phyloP scores from a whole-genome alignment of 495 filamentous ascomycete species.

The Pyrenula massariospora region DNA sequence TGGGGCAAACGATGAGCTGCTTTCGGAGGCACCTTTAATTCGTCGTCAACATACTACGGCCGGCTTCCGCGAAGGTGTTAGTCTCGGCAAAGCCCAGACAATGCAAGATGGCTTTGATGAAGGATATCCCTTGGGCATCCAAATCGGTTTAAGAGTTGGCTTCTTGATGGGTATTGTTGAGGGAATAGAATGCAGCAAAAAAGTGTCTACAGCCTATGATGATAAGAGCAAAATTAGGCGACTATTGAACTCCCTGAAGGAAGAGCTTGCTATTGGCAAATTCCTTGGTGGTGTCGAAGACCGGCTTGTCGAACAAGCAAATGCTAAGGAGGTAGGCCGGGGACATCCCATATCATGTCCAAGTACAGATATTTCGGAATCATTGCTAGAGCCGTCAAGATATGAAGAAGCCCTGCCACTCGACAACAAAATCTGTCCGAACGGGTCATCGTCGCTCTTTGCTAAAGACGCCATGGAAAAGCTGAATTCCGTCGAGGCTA shows the following conservation, averaged over 20 bases:
- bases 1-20: slow-evolving; percentile 2
- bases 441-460: too few species aligned
- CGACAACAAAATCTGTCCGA: too few species aligned
- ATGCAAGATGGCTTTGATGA: slow-evolving; percentile 84
- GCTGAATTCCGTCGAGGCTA: too few species aligned
- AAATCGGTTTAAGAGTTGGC: slow-evolving; percentile 60
- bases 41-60: slow-evolving; percentile 63
- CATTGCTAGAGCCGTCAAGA: too few species aligned
- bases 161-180: slow-evolving; percentile 61
- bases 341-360: too few species aligned
- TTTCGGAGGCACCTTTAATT: slow-evolving; percentile 65
- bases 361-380: too few species aligned
- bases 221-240: not conserved
- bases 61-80: slow-evolving; percentile 86
- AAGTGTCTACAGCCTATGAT: not conserved
- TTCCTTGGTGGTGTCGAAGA: not conserved
- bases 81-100: slow-evolving; percentile 51
- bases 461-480: too few species aligned
- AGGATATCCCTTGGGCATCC: slow-evolving; percentile 69
- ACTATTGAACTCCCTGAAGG: not conserved
- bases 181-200: slow-evolving; percentile 33
- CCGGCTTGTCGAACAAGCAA: not conserved
- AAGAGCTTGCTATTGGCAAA: not conserved
- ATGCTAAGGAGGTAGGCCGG: too few species aligned
- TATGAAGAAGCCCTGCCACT: too few species aligned